These are phyloP conservation scores for Saccharum officinarum DNA, from an alignment of 176 grass and related monocot genomes.

Conservation along the genomic window DNA sequence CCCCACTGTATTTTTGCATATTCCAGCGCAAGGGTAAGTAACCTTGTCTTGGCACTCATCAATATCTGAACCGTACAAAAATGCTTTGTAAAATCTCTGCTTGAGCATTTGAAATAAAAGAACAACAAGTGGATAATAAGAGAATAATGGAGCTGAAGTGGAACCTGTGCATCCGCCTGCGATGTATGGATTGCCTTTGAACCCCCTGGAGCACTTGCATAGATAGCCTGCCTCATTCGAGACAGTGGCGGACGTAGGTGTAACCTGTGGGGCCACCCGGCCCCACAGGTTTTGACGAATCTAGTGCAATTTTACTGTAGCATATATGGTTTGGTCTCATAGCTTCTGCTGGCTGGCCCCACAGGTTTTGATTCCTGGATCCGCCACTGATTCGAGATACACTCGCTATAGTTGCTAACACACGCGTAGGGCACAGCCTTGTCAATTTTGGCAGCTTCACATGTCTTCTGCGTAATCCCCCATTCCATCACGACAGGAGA, in stretches of 20 bases:
- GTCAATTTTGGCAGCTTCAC: background rate
- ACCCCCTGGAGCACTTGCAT: background rate
- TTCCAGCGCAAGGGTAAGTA: background rate
- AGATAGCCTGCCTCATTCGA: background rate
- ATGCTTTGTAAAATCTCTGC: background rate
- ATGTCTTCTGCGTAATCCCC: background rate
- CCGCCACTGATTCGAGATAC: too few relatives aligned
- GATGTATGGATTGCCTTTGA: background rate
- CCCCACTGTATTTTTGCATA: background rate
- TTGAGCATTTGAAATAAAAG: too few relatives aligned
- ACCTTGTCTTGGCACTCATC: conserved; percentile 2
- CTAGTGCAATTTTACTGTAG: too few relatives aligned
- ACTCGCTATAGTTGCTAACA: background rate
- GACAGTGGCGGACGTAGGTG: too few relatives aligned
- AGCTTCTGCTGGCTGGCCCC: too few relatives aligned
- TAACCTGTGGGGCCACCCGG: too few relatives aligned
- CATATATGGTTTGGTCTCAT: too few relatives aligned
- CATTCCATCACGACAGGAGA: background rate
- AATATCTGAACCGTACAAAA: background rate
- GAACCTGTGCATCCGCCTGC: background rate
- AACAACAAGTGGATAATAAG: too few relatives aligned
- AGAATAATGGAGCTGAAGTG: too few relatives aligned
- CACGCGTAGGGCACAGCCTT: background rate
- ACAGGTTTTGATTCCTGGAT: too few relatives aligned
- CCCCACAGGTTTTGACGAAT: too few relatives aligned